Evolutionary conservation across 2,329 filamentous ascomycete genomes (phyloP).

Genomic region (Teratosphaeria destructans): DNA sequence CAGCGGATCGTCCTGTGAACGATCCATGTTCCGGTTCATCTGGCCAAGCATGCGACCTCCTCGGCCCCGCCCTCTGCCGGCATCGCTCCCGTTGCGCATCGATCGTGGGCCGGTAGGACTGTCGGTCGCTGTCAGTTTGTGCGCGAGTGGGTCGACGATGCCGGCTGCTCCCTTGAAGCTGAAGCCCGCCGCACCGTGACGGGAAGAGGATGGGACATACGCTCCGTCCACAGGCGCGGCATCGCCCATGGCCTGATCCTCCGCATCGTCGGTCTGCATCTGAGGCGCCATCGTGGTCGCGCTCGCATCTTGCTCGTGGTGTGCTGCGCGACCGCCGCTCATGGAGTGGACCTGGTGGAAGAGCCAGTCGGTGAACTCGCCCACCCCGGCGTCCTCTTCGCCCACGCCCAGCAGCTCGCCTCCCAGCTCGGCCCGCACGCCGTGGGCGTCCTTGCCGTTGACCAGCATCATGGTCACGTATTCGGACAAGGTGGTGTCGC

Average conservation of each 20-base stretch:
- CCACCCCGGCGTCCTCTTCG: slow-evolving; percentile 71
- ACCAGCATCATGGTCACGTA: slow-evolving; percentile 97
- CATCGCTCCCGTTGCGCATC: slow-evolving; percentile 63
- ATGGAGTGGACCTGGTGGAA: slow-evolving; percentile 47
- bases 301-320: not conserved
- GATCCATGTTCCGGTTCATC: slow-evolving; percentile 60
- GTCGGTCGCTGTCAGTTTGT: slow-evolving; percentile 37
- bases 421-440: slow-evolving; percentile 80
- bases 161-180: not conserved
- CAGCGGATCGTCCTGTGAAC: slow-evolving; percentile 54
- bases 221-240: slow-evolving; percentile 31
- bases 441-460: slow-evolving; percentile 84
- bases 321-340: slow-evolving; percentile 1
- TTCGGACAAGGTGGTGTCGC: slow-evolving; percentile 77
- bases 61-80: slow-evolving; percentile 40
- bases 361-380: slow-evolving; percentile 84
- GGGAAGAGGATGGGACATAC: slow-evolving; percentile 25
- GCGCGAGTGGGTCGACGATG: not conserved
- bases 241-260: slow-evolving; percentile 67
- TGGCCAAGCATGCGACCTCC: slow-evolving; percentile 80
- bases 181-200: not conserved
- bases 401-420: slow-evolving; percentile 74
- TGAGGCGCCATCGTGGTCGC: slow-evolving; percentile 1
- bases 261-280: not conserved
- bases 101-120: slow-evolving; percentile 81